A percentile compares a stretch with the other conserved stretches of the same genome.
phyloP scores from a whole-genome alignment of 805 yeast genomes.

The Nakazawaea siamensis region DNA sequence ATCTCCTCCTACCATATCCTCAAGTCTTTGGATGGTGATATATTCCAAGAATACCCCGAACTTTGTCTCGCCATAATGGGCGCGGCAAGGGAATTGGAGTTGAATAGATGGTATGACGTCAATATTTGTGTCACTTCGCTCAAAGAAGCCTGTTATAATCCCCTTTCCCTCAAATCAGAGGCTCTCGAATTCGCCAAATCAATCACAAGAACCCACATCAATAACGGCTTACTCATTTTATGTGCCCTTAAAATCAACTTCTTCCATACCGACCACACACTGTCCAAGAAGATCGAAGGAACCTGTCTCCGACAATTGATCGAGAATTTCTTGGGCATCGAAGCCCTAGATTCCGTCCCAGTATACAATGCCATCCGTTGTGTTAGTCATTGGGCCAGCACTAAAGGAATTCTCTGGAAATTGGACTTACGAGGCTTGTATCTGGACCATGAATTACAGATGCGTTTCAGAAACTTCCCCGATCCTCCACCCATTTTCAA shows the following conservation, averaged over 20 bases:
- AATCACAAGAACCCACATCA: conserved; percentile 22
- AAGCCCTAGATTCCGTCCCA: conserved; percentile 28
- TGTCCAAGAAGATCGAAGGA: conserved; percentile 43
- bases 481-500: conserved; percentile 31
- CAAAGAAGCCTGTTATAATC: conserved; percentile 26
- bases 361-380: conserved; percentile 40
- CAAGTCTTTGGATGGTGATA: conserved; percentile 24
- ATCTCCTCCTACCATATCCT: conserved; percentile 37
- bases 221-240: conserved; percentile 32
- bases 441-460: conserved; percentile 21
- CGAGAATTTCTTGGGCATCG: conserved; percentile 29
- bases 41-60: conserved; percentile 26
- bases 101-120: conserved; percentile 40
- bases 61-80: conserved; percentile 41
- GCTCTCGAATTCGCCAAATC: conserved; percentile 24
- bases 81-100: conserved; percentile 40
- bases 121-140: conserved; percentile 32
- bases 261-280: conserved; percentile 42
- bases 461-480: conserved; percentile 31
- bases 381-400: conserved; percentile 48
- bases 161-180: conserved; percentile 17
- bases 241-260: conserved; percentile 42
- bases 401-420: conserved; percentile 35
- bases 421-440: conserved; percentile 30
- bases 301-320: conserved; percentile 30